Conservation (phyloP, 352 stramenopile species). For the Phytophthora europaea region DNA sequence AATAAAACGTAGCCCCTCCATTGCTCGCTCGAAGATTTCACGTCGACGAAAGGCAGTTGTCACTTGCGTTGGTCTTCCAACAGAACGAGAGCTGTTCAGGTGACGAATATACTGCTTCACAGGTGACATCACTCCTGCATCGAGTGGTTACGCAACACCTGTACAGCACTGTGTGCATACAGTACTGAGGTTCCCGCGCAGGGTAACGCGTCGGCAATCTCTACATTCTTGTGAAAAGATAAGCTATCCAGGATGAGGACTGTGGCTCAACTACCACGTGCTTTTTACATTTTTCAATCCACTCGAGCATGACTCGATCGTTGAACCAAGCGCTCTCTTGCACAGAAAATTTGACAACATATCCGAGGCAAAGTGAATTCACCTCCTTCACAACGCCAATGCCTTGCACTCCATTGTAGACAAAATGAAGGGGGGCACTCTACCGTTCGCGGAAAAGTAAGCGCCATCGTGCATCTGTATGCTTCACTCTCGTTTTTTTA, state of each 20-base stretch:
- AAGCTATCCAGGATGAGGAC: not conserved
- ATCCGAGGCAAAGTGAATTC: no score
- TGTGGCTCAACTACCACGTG: not conserved
- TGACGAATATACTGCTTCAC: not conserved
- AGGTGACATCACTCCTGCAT: not conserved
- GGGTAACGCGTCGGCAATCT: not conserved
- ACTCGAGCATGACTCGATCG: not conserved
- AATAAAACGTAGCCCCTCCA: not conserved
- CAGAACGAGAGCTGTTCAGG: no score
- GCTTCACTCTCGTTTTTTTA: no score
- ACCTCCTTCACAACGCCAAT: no score
- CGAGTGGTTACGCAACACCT: not conserved
- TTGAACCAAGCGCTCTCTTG: not conserved
- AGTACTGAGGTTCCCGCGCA: slow-evolving; percentile 1
- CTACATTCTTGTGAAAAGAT: not conserved
- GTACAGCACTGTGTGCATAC: not conserved
- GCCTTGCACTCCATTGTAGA: no score
- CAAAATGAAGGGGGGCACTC: no score
- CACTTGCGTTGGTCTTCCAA: not conserved
- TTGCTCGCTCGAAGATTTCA: not conserved
- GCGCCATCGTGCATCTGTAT: no score
- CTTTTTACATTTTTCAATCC: not conserved
- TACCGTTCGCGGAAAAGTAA: no score
- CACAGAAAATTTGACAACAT: not conserved
- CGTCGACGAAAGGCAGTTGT: not conserved